phyloP scores from a whole-genome alignment of 164 flowering plant species.

The Vitis labrusca region DNA sequence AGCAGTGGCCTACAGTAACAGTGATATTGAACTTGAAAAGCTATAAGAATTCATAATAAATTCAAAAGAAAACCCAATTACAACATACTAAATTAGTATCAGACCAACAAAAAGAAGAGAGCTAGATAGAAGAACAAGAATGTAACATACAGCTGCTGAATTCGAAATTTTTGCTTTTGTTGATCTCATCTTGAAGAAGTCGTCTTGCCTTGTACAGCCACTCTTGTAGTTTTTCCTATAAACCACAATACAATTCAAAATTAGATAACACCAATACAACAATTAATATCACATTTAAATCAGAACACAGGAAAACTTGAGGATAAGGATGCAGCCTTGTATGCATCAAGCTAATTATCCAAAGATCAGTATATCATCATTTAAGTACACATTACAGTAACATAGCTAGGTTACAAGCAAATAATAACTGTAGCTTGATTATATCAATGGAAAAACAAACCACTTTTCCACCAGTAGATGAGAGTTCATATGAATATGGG shows the following conservation, averaged over 20 bases:
- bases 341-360: too few relatives aligned
- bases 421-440: too few relatives aligned
- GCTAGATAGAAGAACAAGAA: neutral
- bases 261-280: neutral
- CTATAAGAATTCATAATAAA: neutral
- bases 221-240: constrained; percentile 84
- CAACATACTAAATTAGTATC: neutral
- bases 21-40: neutral
- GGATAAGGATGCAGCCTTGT: too few relatives aligned
- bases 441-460: too few relatives aligned
- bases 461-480: too few relatives aligned
- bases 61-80: neutral
- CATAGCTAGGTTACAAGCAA: too few relatives aligned
- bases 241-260: constrained; percentile 4
- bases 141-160: constrained; percentile 48
- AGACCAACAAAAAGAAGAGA: constrained; percentile 2
- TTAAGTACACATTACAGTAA: too few relatives aligned
- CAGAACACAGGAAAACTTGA: neutral
- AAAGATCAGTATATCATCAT: too few relatives aligned
- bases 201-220: constrained; percentile 61
- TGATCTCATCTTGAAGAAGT: constrained; percentile 49
- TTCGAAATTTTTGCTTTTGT: constrained; percentile 37
- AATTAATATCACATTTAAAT: too few relatives aligned
- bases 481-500: too few relatives aligned
- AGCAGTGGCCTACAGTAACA: too few relatives aligned